Percentiles rank a stretch among this genome's conserved stretches.
These are phyloP conservation scores for Hawksworthiomyces lignivorus DNA, from an alignment of 2,329 filamentous ascomycete species.

Conservation along the genomic window DNA sequence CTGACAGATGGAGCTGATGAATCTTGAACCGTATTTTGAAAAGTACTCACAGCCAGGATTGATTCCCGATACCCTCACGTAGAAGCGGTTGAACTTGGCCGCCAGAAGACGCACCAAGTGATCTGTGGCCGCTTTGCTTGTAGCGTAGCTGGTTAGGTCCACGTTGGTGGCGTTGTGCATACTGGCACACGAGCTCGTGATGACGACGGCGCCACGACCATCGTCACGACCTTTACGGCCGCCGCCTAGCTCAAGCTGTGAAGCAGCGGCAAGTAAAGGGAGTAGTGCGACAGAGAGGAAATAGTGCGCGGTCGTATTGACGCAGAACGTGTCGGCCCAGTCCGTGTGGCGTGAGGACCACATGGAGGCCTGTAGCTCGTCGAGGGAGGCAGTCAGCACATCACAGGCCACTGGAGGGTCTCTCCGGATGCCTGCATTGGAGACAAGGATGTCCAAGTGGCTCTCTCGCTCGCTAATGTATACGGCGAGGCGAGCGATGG, in stretches of 20 bases:
- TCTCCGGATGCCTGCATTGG: conserved; percentile 14
- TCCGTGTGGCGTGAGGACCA: conserved; percentile 52
- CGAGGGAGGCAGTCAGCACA: conserved; percentile 11
- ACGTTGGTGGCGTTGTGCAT: conserved; percentile 34
- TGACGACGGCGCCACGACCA: conserved; percentile 13
- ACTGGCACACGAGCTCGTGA: conserved; percentile 38
- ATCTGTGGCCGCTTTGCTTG: conserved; percentile 44
- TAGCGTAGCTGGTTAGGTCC: conserved; percentile 43
- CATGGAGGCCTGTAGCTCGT: conserved; percentile 33
- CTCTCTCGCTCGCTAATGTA: conserved; percentile 45
- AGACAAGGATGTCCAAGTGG: conserved; percentile 35
- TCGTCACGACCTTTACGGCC: conserved; percentile 21
- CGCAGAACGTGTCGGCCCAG: conserved; percentile 62
- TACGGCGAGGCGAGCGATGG: conserved; percentile 48
- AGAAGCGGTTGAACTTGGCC: conserved; percentile 32
- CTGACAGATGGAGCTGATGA: not conserved
- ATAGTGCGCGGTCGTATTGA: conserved; percentile 65
- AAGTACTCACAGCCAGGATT: conserved; percentile 18
- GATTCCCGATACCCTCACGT: conserved; percentile 25
- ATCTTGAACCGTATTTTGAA: not conserved
- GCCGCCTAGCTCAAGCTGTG: too few species aligned
- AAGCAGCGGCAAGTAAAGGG: too few species aligned
- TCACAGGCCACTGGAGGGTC: conserved; percentile 9
- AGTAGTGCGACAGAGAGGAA: conserved; percentile 57
- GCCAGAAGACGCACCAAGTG: conserved; percentile 42